These are phyloP conservation scores for Arbutus unedo DNA, from an alignment of 148 eudicot species.

Conservation along the genomic window DNA sequence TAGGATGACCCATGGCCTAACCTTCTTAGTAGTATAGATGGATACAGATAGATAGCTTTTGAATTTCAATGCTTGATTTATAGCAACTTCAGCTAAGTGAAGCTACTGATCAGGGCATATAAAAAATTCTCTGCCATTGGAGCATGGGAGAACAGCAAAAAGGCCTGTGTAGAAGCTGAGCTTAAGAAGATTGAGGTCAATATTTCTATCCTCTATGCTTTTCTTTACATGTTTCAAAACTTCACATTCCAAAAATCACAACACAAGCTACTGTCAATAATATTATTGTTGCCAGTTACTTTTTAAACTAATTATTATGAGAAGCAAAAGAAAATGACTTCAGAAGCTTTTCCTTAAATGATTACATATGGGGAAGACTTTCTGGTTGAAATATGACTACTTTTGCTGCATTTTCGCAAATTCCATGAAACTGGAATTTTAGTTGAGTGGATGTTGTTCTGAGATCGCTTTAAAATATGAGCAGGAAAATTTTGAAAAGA, in stretches of 20 bases:
- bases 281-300: neutral
- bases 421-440: neutral
- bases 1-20: no score
- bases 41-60: no score
- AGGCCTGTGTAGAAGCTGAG: constrained; percentile 52
- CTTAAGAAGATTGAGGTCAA: constrained; percentile 60
- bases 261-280: neutral
- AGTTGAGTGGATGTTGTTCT: neutral
- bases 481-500: constrained; percentile 58
- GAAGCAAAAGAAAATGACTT: neutral
- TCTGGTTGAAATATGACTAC: no score
- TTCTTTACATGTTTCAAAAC: neutral
- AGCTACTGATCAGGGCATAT: constrained; percentile 46
- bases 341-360: neutral
- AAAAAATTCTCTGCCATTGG: constrained; percentile 47
- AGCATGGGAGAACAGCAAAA: constrained; percentile 67
- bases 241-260: neutral
- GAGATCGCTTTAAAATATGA: neutral
- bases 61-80: neutral
- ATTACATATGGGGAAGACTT: no score
- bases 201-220: neutral
- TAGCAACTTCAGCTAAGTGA: neutral
- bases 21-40: no score
- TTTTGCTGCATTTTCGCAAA: no score
- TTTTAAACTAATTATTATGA: neutral